These are phyloP conservation scores for Colletotrichum tropicale DNA, from an alignment of 2,329 filamentous ascomycete species.

Conservation along the genomic window DNA sequence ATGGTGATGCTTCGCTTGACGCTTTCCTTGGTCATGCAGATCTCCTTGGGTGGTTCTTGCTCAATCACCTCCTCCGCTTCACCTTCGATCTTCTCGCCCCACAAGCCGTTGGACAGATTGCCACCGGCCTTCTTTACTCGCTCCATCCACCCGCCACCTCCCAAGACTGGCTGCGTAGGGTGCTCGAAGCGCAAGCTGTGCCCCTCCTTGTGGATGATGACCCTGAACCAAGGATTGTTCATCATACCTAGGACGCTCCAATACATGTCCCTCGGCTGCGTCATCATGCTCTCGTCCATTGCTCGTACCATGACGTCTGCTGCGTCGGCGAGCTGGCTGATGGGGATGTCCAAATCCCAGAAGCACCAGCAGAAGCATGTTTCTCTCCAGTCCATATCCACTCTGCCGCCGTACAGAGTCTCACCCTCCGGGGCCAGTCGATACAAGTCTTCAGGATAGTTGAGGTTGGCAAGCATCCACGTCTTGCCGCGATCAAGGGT, in stretches of 20 bases:
- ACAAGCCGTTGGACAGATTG: constrained; percentile 79
- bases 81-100: constrained; percentile 75
- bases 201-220: constrained; percentile 74
- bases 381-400: constrained; percentile 85
- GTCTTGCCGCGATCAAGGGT: constrained; percentile 82
- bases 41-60: constrained; percentile 63
- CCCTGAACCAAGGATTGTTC: constrained; percentile 94
- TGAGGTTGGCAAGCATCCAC: constrained; percentile 78
- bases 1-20: constrained; percentile 68
- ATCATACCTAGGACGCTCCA: constrained; percentile 97
- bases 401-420: constrained; percentile 73
- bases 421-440: constrained; percentile 63
- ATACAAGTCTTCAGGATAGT: constrained; percentile 87
- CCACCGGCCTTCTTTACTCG: constrained; percentile 83
- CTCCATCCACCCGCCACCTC: constrained; percentile 92
- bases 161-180: constrained; percentile 80
- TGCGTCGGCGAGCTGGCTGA: constrained; percentile 64
- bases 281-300: constrained; percentile 89
- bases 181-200: constrained; percentile 78
- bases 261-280: constrained; percentile 92
- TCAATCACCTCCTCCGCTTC: constrained; percentile 45
- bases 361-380: constrained; percentile 91
- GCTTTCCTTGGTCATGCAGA: constrained; percentile 77
- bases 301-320: constrained; percentile 80
- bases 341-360: constrained; percentile 75